These are phyloP conservation scores for Neoascochyta sp. DNA, from an alignment of 2,329 filamentous ascomycete species.

Conservation along the genomic window DNA sequence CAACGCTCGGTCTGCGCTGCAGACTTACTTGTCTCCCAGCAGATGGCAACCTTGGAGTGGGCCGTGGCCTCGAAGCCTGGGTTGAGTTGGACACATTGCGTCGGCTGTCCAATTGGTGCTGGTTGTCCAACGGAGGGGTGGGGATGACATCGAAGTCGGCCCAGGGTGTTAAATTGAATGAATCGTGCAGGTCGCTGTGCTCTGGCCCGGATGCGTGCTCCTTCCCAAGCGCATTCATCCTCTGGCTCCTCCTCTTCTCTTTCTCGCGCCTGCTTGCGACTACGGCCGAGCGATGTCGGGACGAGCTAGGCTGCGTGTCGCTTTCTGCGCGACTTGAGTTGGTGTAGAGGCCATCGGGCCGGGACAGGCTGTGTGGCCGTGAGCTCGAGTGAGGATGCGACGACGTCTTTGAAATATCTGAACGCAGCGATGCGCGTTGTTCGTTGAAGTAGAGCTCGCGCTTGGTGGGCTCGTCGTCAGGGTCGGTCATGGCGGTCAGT, in stretches of 20 bases:
- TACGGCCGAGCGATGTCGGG: constrained; percentile 4
- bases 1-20: constrained; percentile 6
- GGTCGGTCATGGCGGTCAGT: constrained; percentile 19
- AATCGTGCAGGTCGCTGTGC: constrained; percentile 10
- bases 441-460: constrained; percentile 34
- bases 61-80: constrained; percentile 1
- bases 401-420: constrained; percentile 17
- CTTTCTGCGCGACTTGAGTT: constrained; percentile 12
- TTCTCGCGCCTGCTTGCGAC: constrained; percentile 1
- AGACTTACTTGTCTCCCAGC: no score
- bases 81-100: no score
- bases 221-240: constrained; percentile 7
- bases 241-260: constrained; percentile 9
- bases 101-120: constrained; percentile 2
- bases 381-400: constrained; percentile 12
- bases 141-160: constrained; percentile 20
- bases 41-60: constrained; percentile 7
- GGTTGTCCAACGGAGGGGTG: constrained; percentile 11
- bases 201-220: constrained; percentile 8
- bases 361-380: constrained; percentile 11
- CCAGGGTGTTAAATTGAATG: constrained; percentile 13
- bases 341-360: constrained; percentile 19
- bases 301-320: constrained; percentile 4
- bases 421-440: constrained; percentile 28
- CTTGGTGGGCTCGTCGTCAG: constrained; percentile 22